Evolutionary conservation across 305 asterid species (phyloP).

Genomic region (Coffea humblotiana): DNA sequence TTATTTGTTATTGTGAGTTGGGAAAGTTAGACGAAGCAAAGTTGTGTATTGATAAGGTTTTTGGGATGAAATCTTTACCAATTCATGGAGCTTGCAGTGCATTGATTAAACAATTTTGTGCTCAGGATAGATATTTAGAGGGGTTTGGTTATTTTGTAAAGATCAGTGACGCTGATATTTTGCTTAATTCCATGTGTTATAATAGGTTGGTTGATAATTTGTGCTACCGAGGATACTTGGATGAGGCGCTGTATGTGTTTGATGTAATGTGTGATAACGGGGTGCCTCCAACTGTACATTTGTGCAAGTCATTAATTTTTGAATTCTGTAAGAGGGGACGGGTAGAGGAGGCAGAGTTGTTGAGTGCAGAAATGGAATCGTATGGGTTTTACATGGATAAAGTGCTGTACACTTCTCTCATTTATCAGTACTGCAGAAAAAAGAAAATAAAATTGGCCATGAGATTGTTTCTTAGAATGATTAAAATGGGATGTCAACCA

Average conservation of each 20-base stretch:
- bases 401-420: slow-evolving; percentile 50
- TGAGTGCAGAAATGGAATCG: slow-evolving; percentile 47
- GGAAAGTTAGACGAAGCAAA: slow-evolving; percentile 54
- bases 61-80: slow-evolving; percentile 33
- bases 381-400: slow-evolving; percentile 50
- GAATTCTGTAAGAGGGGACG: slow-evolving; percentile 47
- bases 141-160: slow-evolving; percentile 42
- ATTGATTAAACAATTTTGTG: slow-evolving; percentile 35
- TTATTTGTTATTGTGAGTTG: slow-evolving; percentile 51
- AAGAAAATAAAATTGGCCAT: slow-evolving; percentile 61
- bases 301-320: slow-evolving; percentile 49
- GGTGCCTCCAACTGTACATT: slow-evolving; percentile 41
- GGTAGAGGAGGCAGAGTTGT: slow-evolving; percentile 54
- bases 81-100: slow-evolving; percentile 41
- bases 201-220: slow-evolving; percentile 47
- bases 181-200: slow-evolving; percentile 44
- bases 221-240: slow-evolving; percentile 43
- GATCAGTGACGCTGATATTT: slow-evolving; percentile 26
- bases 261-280: slow-evolving; percentile 37
- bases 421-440: slow-evolving; percentile 48
- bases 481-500: slow-evolving; percentile 48
- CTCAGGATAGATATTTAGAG: slow-evolving; percentile 41
- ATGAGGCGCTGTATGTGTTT: slow-evolving; percentile 49
- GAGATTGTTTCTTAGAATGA: slow-evolving; percentile 58
- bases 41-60: slow-evolving; percentile 37